Base-by-base conservation (phyloP, 805 yeast species). In the Yarrowia alimentaria region DNA sequence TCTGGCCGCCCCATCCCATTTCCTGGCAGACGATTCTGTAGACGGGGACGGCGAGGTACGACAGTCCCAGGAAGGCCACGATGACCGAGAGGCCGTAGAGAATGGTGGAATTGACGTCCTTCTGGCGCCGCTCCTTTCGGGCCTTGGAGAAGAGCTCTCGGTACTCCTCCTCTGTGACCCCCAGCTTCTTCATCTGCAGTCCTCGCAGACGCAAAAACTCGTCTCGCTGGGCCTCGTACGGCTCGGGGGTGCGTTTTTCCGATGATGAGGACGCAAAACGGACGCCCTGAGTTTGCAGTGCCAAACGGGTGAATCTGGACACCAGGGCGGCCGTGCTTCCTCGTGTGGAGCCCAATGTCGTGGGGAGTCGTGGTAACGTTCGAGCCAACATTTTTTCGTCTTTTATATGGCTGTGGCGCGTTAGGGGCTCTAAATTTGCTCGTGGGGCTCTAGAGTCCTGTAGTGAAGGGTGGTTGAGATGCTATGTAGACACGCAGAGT, bases 1-100 rank as follows among this genome's bases (percentile, higher is more conserved):
- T 84, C 9, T 98, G 98, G 32, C 99, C 99, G 43, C 91, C 96
- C 78, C 85, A 93, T 0, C 99, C 99, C 0, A 97, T 90, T 66
- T 94, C 77, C 60, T 90, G 86, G 72, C 99, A 93, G 22, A 93
- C 74, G 7, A 90, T 88, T 58, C 97, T 72, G 66, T 93, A 93
- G 6, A 93, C 69, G 4, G 98, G 98, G 14, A 93, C 99, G 1
- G 96, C 86, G 8, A 89, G 85, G 67, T 88, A 93, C 0, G 95
- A 77, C 5, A 91, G 70, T 0, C 95, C 86, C 13, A 87, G 68
- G 56, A 87, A 85, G 2, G 80, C 68, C 21, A 90, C 67, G 10
- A 80, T 80, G 16, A 87, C 71, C n/a, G 51, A 47, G 91, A 81
- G 1, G 6, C 59, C 57, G 38, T 61, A 61, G 17, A 59, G 51